Conservation (phyloP, 2,329 filamentous ascomycete species). For the Lachnellula hyalina region DNA sequence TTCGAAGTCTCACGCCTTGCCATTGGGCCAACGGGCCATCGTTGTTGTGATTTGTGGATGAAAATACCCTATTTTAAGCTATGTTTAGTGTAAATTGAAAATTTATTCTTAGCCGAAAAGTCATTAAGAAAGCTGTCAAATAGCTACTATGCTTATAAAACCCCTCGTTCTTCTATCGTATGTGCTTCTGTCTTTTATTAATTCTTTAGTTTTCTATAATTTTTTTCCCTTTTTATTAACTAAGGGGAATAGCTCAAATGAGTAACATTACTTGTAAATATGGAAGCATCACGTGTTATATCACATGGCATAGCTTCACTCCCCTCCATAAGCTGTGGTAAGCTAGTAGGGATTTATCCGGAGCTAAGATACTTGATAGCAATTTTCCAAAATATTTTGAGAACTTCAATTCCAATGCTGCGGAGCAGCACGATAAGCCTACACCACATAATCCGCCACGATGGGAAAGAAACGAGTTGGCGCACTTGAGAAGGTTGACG, state of each 20-base stretch:
- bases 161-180: too few relatives aligned
- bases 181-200: too few relatives aligned
- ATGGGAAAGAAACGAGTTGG: conserved; percentile 89
- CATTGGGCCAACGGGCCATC: conserved; percentile 38
- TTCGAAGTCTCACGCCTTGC: conserved; percentile 48
- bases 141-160: too few relatives aligned
- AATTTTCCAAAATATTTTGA: conserved; percentile 24
- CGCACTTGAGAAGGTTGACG: conserved; percentile 92
- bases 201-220: too few relatives aligned
- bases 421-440: conserved; percentile 2
- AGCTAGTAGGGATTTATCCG: conserved; percentile 8
- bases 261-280: background rate
- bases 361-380: conserved; percentile 30
- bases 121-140: too few relatives aligned
- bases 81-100: background rate
- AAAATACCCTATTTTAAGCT: background rate
- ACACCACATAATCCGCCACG: conserved; percentile 12
- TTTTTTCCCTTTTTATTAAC: too few relatives aligned
- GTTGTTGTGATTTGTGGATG: background rate
- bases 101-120: too few relatives aligned
- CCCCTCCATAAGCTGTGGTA: background rate
- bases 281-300: background rate
- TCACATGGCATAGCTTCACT: too few relatives aligned
- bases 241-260: too few relatives aligned
- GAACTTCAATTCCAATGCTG: conserved; percentile 8